Conservation (phyloP, 192 early-diverging fungal genomes). For the Thamnidium elegans region DNA sequence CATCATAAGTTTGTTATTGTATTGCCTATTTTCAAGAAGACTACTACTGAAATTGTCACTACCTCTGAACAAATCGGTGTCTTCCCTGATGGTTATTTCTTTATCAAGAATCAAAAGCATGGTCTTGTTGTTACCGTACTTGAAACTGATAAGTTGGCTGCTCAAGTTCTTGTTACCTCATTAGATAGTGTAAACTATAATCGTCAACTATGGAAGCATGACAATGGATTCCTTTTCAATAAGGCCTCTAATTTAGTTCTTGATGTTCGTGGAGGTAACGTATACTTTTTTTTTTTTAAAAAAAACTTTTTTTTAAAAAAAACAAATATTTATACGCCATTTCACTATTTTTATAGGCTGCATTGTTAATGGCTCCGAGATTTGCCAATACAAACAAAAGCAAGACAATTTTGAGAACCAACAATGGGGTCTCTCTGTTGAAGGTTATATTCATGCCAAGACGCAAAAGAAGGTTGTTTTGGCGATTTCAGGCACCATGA, state of each 20-base stretch:
- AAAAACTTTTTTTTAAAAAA: too few relatives aligned
- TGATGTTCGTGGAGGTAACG: constrained; percentile 33
- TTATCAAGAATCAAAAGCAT: constrained; percentile 34
- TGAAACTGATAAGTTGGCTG: constrained; percentile 26
- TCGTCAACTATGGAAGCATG: constrained; percentile 39
- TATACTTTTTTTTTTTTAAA: background rate
- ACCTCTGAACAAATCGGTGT: constrained; percentile 5
- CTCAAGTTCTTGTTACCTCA: constrained; percentile 10
- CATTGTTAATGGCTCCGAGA: constrained; percentile 6
- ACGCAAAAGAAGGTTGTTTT: constrained; percentile 15
- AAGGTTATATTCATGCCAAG: constrained; percentile 30
- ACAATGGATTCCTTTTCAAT: constrained; percentile 38
- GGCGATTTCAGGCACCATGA: constrained; percentile 9
- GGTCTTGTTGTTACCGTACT: constrained; percentile 26
- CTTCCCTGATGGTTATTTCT: constrained; percentile 41
- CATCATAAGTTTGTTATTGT: constrained; percentile 17
- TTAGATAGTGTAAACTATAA: constrained; percentile 23
- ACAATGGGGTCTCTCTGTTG: constrained; percentile 25
- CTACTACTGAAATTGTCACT: background rate
- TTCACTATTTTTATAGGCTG: constrained; percentile 11
- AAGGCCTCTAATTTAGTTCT: constrained; percentile 38
- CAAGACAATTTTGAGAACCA: constrained; percentile 26
- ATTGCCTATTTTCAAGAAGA: constrained; percentile 30
- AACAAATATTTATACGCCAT: background rate
- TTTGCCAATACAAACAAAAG: constrained; percentile 30